Percentiles rank a stretch among this genome's conserved stretches.
phyloP scores from a whole-genome alignment of 345 rosid genomes.

The Eucalyptus sideroxylon region DNA sequence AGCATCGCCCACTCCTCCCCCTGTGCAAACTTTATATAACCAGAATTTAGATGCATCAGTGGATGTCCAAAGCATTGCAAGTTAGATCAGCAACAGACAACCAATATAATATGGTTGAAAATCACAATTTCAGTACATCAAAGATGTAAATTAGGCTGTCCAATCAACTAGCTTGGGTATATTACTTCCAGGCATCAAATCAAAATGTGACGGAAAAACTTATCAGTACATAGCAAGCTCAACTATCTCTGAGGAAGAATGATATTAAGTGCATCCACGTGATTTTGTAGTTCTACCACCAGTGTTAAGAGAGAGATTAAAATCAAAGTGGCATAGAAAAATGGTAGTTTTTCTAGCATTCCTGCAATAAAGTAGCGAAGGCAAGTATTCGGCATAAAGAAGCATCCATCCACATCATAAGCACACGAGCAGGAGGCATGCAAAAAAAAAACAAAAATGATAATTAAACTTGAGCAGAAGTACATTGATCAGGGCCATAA shows the following conservation, averaged over 20 bases:
- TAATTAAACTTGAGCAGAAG: not conserved
- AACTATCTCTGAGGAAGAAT: not conserved
- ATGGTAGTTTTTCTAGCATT: not conserved
- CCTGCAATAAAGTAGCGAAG: not conserved
- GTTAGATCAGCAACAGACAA: not conserved
- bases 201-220: not conserved
- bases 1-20: constrained; percentile 80
- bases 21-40: constrained; percentile 54
- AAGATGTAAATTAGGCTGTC: not conserved
- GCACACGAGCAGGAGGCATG: not conserved
- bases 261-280: not conserved
- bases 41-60: not conserved
- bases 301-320: not conserved
- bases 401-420: not conserved
- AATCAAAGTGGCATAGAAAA: not conserved
- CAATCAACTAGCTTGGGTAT: not conserved
- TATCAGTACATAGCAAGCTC: not conserved
- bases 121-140: not conserved
- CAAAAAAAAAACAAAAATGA: not conserved
- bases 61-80: not conserved
- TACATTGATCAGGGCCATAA: not conserved
- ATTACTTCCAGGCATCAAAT: not conserved
- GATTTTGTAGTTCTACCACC: not conserved
- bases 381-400: not conserved
- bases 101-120: not conserved